Conservation (phyloP, 2,329 filamentous ascomycete genomes). For the Nigrograna mackinnonii region DNA sequence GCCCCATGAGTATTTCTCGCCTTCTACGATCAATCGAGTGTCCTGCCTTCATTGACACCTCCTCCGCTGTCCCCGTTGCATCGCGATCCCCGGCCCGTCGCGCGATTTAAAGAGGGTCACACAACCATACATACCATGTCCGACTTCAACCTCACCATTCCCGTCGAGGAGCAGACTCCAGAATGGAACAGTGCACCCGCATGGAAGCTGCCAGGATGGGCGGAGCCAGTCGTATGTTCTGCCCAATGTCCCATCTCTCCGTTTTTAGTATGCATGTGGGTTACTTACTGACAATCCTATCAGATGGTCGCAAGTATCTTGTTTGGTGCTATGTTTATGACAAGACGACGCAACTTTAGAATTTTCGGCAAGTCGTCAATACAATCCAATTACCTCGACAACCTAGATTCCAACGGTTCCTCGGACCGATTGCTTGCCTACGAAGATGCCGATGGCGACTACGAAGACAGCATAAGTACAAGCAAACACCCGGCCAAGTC, state of each 20-base stretch:
- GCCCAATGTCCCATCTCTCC: neutral
- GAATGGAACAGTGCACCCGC: conserved; percentile 46
- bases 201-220: conserved; percentile 48
- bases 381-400: conserved; percentile 38
- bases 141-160: conserved; percentile 5
- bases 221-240: conserved; percentile 43
- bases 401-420: conserved; percentile 35
- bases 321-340: conserved; percentile 53
- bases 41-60: too few species aligned
- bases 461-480: conserved; percentile 35
- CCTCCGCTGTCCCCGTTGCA: too few species aligned
- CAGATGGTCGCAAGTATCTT: conserved; percentile 57
- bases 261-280: neutral
- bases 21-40: too few species aligned
- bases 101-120: too few species aligned
- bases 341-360: conserved; percentile 48
- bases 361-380: conserved; percentile 39
- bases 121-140: conserved; percentile 5
- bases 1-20: too few species aligned
- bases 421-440: conserved; percentile 45
- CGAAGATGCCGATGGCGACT: conserved; percentile 41
- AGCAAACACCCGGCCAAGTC: conserved; percentile 52
- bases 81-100: too few species aligned
- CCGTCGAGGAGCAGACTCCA: conserved; percentile 14
- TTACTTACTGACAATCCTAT: neutral